These are phyloP conservation scores for Helianthus tuberosus DNA, from an alignment of 129 eudicot genomes.

Conservation along the genomic window DNA sequence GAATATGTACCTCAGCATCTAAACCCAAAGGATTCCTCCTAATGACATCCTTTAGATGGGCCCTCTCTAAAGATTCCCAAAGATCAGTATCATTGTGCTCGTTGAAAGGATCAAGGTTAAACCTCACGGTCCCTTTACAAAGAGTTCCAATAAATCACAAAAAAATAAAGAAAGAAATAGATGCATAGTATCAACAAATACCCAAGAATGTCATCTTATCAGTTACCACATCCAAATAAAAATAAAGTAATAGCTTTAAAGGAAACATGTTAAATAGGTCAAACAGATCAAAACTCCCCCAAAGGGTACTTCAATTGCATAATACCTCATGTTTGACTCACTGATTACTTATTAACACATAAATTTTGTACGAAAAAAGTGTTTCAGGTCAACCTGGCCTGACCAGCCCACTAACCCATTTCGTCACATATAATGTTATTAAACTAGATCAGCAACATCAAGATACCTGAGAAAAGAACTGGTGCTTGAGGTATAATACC, in stretches of 20 bases:
- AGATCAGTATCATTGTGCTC: constrained; percentile 95
- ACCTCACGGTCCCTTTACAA: constrained; percentile 80
- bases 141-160: constrained; percentile 23
- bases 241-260: background rate
- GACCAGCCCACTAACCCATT: background rate
- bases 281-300: background rate
- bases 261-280: background rate
- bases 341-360: too few relatives aligned
- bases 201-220: too few relatives aligned
- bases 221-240: too few relatives aligned
- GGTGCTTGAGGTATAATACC: constrained; percentile 97
- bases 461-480: constrained; percentile 93
- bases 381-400: too few relatives aligned
- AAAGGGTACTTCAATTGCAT: background rate
- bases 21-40: constrained; percentile 84
- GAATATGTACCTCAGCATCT: constrained; percentile 83
- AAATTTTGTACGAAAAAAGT: too few relatives aligned
- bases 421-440: background rate
- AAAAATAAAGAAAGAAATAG: background rate
- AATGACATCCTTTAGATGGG: constrained; percentile 86
- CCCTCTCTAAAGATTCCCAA: constrained; percentile 97
- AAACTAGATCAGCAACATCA: background rate
- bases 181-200: background rate
- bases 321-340: too few relatives aligned
- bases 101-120: constrained; percentile 92